Evolutionary conservation across 1,284 basidiomycete species (phyloP), one percentile per base, ranked within the genome.

Genomic region (Hypsizygus ulmarius): DNA sequence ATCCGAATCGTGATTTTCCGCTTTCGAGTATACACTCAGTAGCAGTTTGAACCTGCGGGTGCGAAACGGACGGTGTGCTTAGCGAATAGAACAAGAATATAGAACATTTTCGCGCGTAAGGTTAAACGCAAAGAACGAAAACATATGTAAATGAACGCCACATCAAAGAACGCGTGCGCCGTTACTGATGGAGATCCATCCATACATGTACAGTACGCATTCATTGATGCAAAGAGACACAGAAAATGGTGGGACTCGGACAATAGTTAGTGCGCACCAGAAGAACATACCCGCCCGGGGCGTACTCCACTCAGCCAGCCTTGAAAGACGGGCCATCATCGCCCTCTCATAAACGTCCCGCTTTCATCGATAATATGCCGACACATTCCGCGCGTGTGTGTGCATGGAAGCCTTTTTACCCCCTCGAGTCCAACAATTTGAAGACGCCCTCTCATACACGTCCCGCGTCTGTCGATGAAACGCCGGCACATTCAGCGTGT

Each of bases 271-370:
- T 19, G 64, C 81, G 51, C 61, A 87, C 90, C 90, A 94, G 61
- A 91, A 81, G 70, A 94, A 93, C 88, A 93, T 89, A 53, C 94
- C 94, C 2, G 94, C 90, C 43, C 91, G 85, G 0, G 95, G 95
- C 0, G 78, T 74, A 34, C 73, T 79, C 93, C 94, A 98, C 56
- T 87, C 84, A 3, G 84, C 92, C 16, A 94, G 68, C 1, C 83
- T 90, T 46, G 72, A 73, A 25, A 97, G 77, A 61, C 95, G 78
- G 61, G 78, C 81, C 48, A 78, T 71, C 65, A 94, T 86, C 28
- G 87, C 84, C 1, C 67, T 65, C 63, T 94, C 89, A 64, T 97
- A 97, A 7, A 82, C 71, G 62, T 92, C 84, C 16, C 93, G 75
- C 61, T 92, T 88, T 56, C 73, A 65, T 44, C 79, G 77, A 70